Conservation (phyloP, 345 rosid genomes). For the Eutrema heterophyllum region DNA sequence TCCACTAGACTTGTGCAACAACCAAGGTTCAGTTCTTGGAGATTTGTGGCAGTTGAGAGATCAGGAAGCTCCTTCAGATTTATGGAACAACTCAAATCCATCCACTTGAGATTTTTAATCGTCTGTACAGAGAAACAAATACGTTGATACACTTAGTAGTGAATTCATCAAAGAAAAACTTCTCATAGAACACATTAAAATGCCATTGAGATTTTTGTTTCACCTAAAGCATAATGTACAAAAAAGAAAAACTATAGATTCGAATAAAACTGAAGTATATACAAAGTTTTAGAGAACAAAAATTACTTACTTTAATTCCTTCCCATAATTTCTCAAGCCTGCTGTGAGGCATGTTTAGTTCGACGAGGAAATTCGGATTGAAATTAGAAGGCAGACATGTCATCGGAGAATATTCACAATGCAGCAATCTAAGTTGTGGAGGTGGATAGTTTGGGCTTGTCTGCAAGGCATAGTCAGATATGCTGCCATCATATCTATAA, state of each 20-base stretch:
- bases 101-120: constrained; percentile 3
- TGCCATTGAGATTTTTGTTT: no score
- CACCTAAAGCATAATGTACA: no score
- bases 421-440: not conserved
- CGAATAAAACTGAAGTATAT: not conserved
- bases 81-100: not conserved
- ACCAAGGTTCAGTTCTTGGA: not conserved
- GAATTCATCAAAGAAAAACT: no score
- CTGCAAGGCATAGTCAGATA: no score
- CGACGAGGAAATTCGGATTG: constrained; percentile 1
- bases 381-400: constrained; percentile 17
- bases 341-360: not conserved
- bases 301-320: constrained; percentile 13
- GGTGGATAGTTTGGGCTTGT: not conserved
- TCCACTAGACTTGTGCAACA: constrained; percentile 1
- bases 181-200: no score
- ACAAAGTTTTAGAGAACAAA: not conserved
- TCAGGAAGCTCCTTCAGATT: constrained; percentile 10
- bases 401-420: constrained; percentile 11
- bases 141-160: not conserved
- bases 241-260: not conserved
- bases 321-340: constrained; percentile 21
- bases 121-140: not conserved
- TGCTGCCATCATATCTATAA: no score
- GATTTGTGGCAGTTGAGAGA: not conserved